Evolutionary conservation across 495 filamentous ascomycete species (phyloP).

Genomic region (Platismatia glauca): DNA sequence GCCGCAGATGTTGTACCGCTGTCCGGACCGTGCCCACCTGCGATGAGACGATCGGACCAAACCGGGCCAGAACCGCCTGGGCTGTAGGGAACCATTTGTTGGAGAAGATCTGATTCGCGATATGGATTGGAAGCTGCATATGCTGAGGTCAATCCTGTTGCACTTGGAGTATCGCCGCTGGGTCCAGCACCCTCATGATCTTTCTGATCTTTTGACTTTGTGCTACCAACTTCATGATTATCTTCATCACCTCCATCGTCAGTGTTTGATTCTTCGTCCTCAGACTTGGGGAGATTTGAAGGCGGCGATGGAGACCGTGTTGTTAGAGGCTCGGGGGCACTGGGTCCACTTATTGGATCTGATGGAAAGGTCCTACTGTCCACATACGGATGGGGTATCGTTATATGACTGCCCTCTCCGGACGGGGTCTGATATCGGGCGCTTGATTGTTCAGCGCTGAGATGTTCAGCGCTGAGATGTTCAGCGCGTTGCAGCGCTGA

Average conservation of each 20-base stretch:
- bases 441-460: background rate
- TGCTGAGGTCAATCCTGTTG: background rate
- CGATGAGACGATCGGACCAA: background rate
- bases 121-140: background rate
- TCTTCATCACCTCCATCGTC: background rate
- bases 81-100: constrained; percentile 2
- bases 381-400: background rate
- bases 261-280: background rate
- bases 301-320: background rate
- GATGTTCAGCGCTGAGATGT: background rate
- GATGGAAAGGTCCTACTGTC: background rate
- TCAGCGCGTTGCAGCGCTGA: background rate
- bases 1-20: background rate
- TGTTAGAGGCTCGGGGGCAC: background rate
- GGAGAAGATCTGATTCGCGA: background rate
- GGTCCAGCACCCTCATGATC: background rate
- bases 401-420: background rate
- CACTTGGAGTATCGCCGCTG: background rate
- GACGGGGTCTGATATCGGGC: background rate
- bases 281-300: background rate
- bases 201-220: background rate
- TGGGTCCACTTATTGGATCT: background rate
- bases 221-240: background rate
- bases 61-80: background rate
- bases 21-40: background rate